Percentiles rank a stretch among this genome's conserved stretches.
phyloP scores from a whole-genome alignment of 2,329 filamentous ascomycete species.

The Alternaria sp. region DNA sequence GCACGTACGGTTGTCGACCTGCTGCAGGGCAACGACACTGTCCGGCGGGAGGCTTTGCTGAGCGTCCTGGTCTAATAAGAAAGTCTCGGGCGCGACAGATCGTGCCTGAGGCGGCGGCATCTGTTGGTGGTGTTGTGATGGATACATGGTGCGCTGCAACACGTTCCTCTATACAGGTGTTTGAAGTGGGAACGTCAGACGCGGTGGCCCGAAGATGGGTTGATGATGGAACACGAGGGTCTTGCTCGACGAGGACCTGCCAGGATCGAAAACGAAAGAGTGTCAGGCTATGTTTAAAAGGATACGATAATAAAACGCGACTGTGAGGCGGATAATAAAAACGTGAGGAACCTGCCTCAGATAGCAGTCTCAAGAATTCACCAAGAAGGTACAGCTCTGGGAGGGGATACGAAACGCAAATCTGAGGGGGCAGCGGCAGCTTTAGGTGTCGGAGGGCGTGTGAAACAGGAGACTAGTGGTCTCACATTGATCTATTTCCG shows the following conservation, averaged over 20 bases:
- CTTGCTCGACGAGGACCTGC: conserved; percentile 48
- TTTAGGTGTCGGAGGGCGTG: conserved; percentile 52
- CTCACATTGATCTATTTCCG: conserved; percentile 49
- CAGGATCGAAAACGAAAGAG: conserved; percentile 47
- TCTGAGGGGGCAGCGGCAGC: conserved; percentile 49
- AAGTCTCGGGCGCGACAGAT: conserved; percentile 87
- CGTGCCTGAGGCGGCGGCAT: conserved; percentile 84
- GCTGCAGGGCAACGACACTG: conserved; percentile 94
- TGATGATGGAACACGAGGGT: conserved; percentile 38
- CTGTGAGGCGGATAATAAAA: conserved; percentile 15
- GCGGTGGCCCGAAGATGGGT: conserved; percentile 28
- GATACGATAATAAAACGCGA: conserved; percentile 47
- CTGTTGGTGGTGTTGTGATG: conserved; percentile 68
- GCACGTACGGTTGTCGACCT: conserved; percentile 92
- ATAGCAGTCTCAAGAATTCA: conserved; percentile 47
- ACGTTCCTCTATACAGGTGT: conserved; percentile 41
- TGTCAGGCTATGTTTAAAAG: conserved; percentile 48
- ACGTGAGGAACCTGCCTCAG: conserved; percentile 47
- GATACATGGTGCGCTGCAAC: conserved; percentile 58
- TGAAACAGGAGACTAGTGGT: conserved; percentile 52
- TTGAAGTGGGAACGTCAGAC: conserved; percentile 42
- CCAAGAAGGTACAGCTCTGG: conserved; percentile 45
- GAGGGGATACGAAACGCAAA: conserved; percentile 49
- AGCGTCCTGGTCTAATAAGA: conserved; percentile 96
- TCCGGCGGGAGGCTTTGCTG: conserved; percentile 96